phyloP scores from a whole-genome alignment of 1,139 yeast genomes.

The Meyerozyma athensensis region DNA sequence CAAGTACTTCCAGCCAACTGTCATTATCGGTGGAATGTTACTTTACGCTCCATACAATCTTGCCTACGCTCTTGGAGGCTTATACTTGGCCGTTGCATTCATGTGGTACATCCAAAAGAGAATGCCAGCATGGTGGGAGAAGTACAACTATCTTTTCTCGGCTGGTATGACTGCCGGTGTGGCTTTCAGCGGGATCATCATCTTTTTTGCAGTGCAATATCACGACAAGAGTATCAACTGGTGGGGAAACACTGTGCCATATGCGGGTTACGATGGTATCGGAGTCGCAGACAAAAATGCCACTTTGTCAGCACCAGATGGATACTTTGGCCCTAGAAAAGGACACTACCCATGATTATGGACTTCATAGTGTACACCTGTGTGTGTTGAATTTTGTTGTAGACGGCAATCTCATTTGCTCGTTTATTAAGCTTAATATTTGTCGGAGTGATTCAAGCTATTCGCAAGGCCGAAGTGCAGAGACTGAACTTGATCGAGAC shows the following conservation, averaged over 20 bases:
- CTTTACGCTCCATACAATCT: conserved; percentile 53
- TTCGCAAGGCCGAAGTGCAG: too few species aligned
- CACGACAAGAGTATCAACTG: conserved; percentile 37
- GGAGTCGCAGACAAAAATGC: conserved; percentile 8
- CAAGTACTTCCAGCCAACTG: conserved; percentile 41
- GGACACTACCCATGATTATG: conserved; percentile 29
- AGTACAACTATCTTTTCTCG: conserved; percentile 53
- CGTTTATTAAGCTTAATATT: too few species aligned
- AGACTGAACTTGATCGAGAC: too few species aligned
- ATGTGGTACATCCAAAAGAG: conserved; percentile 49
- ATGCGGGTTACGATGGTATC: conserved; percentile 45
- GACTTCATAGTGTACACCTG: too few species aligned
- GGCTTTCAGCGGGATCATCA: conserved; percentile 51
- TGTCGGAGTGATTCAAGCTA: too few species aligned
- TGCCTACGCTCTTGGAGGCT: conserved; percentile 49
- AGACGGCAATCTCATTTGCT: too few species aligned
- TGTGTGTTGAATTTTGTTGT: too few species aligned
- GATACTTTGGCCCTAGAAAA: conserved; percentile 43
- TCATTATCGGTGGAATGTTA: conserved; percentile 42
- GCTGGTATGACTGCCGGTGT: conserved; percentile 58
- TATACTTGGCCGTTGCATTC: conserved; percentile 44
- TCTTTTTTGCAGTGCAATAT: conserved; percentile 52
- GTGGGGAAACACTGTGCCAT: conserved; percentile 57
- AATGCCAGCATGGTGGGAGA: conserved; percentile 57
- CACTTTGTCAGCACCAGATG: conserved; percentile 27